Conservation (phyloP, 2,329 filamentous ascomycete species). For the Amylocarpus encephaloides region DNA sequence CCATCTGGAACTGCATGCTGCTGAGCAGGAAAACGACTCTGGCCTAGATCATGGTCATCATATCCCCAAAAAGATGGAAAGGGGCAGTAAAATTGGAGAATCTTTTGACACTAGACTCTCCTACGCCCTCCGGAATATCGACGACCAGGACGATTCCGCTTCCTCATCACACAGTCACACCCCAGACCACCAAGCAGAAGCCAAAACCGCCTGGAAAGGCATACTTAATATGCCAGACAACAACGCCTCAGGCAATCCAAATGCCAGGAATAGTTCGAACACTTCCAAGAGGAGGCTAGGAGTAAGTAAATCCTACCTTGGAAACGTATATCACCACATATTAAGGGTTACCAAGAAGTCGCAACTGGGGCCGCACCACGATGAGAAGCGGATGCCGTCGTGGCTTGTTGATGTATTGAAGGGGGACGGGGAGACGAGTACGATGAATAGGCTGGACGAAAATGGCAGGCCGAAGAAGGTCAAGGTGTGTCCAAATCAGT, state of each 20-base stretch:
- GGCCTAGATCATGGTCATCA: conserved; percentile 11
- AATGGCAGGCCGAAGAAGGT: conserved; percentile 39
- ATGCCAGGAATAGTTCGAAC: background rate
- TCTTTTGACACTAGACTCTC: conserved; percentile 24
- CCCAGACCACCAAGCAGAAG: conserved; percentile 15
- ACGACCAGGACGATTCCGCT: conserved; percentile 9
- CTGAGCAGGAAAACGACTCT: conserved; percentile 19
- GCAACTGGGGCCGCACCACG: conserved; percentile 65
- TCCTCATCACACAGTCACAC: conserved; percentile 2
- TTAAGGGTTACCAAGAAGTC: conserved; percentile 34
- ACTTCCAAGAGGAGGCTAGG: conserved; percentile 26
- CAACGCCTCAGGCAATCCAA: conserved; percentile 3
- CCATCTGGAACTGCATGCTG: conserved; percentile 52
- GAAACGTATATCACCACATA: conserved; percentile 10
- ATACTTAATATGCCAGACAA: conserved; percentile 30
- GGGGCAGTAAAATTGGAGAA: conserved; percentile 11
- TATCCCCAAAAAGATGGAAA: conserved; percentile 14
- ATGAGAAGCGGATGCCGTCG: conserved; percentile 68
- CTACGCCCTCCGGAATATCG: conserved; percentile 21
- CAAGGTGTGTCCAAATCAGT: conserved; percentile 41
- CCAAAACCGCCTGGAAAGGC: conserved; percentile 29
- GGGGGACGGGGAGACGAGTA: conserved; percentile 47
- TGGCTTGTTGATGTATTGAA: conserved; percentile 60
- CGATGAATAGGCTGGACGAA: conserved; percentile 42
- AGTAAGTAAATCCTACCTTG: conserved; percentile 25